Base-by-base conservation (phyloP, 164 flowering plant genomes). In the Macadamia integrifolia region DNA sequence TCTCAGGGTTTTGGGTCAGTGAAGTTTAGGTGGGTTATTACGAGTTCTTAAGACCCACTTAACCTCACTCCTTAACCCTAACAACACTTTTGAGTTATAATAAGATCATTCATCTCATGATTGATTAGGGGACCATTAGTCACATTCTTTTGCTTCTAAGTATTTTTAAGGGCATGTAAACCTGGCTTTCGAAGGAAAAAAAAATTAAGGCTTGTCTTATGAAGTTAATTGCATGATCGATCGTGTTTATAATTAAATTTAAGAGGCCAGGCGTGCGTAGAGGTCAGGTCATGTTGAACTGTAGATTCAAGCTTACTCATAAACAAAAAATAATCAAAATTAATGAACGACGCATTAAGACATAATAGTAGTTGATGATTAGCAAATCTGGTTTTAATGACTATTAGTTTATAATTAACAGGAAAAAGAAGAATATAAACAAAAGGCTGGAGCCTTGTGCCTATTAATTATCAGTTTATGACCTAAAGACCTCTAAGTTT, bases 401-500 rank as follows among this genome's bases (percentile, higher is more conserved):
- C 35, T 14, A 30, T 29, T 7, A 63, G 3, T 35, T 35, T 35
- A 35, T 2, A 35, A 35, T 35, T 35, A 35, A 35, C 3, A 35
- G 40, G 40, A 5, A 35, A 35, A 35, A 35, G 40, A 5, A 35
- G 5, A 23, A 10, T 0, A 63, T 23, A 23, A 6, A 17, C 40
- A 49, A 44, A 11, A 46, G 32, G 32, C 32, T 63, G 17, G 55
- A 46, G 31, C 55, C 23, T 6, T 61, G 63, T 61, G 23, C 63
- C 63, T 9, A 35, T 35, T 35, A 2, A 35, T 35, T 35, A 2
- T 35, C 17, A 15, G 8, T 9, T 32, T 61, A 61, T 44, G 46
- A 61, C 48, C 48, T 46, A 63, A 44, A 44, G 31, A 46, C 66
- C 53, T 63, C 8, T 48, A 32, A 61, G 43, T 61, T 42, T 61